Conservation (phyloP, 495 filamentous ascomycete genomes). For the Bombardia bombarda region DNA sequence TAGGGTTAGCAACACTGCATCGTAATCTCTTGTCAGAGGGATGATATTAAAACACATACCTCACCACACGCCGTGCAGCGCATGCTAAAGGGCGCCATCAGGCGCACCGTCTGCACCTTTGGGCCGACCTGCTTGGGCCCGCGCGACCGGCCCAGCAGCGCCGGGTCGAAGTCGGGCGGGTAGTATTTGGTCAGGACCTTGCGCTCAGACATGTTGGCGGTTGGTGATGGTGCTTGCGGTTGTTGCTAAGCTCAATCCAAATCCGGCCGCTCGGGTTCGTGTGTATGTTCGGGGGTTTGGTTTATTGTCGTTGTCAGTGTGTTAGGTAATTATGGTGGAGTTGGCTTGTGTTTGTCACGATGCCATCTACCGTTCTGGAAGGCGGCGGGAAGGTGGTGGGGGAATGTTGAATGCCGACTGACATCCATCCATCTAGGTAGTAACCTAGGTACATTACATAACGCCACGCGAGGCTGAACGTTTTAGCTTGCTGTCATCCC, state of each 20-base stretch:
- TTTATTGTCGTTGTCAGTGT: background rate
- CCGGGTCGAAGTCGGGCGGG: constrained; percentile 95
- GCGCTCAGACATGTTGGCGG: constrained; percentile 2
- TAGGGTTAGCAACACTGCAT: constrained; percentile 45
- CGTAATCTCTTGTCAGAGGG: constrained; percentile 94
- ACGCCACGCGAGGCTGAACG: too few relatives aligned
- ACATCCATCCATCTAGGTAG: too few relatives aligned
- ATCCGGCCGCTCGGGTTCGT: too few relatives aligned
- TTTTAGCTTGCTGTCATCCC: too few relatives aligned
- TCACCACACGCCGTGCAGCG: constrained; percentile 86
- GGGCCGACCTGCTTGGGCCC: constrained; percentile 65
- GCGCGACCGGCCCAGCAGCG: constrained; percentile 57
- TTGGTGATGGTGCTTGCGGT: background rate
- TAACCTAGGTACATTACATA: too few relatives aligned
- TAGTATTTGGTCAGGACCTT: constrained; percentile 56
- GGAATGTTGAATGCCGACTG: too few relatives aligned
- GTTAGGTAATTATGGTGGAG: too few relatives aligned
- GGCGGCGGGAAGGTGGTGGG: too few relatives aligned
- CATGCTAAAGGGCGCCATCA: constrained; percentile 96
- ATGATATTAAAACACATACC: constrained; percentile 80
- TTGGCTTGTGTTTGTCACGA: too few relatives aligned
- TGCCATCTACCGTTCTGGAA: too few relatives aligned
- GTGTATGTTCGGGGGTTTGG: too few relatives aligned
- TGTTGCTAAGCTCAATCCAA: too few relatives aligned
- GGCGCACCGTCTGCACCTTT: constrained; percentile 80